Base-by-base conservation (phyloP, 345 rosid genomes). In the Odontarrhena argentea region DNA sequence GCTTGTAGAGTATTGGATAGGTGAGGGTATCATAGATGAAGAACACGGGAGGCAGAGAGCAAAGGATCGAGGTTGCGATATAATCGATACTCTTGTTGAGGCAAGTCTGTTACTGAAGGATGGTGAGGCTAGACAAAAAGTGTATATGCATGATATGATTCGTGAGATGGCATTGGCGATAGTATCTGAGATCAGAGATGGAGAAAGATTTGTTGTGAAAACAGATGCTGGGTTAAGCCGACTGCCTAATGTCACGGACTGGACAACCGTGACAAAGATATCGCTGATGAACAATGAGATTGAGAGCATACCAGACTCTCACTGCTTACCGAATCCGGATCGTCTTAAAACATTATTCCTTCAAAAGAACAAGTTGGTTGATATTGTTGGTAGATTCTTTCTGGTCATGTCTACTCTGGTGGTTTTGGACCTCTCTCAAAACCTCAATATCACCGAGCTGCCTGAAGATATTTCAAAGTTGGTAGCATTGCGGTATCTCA, bases 401-500 rank as follows among this genome's bases (percentile, higher is more conserved):
- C 14, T 0, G 58, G 58, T 38, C 49, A 5, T 63, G 14, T 50
- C 68, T 7, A 6, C 48, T 63, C 48, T 63, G 38, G 58, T 63
- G 37, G 68, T 50, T 26, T 63, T 63, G 68, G 68, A 63, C 25
- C 56, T 63, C 9, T 63, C 68, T 12, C 1, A 1, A 2, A 63
- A 63, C 35, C 58, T 10, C 28, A 24, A n/a, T 5, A 25, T 26
- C 2, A 59, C n/a, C 0, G 24, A 32, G 36, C 5, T 63, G 68
- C 68, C 65, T 0, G 9, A 37, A 5, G 68, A 25, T 51, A 49
- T 38, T 47, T 47, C 55, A 25, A 5, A 5, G 8, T 63, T 63
- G 67, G 56, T 48, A 0, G 15, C 44, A 18, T 35, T 62, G 67
- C 67, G 67, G 25, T 51, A 49, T 37, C 56, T 50, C 57, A 63